Evolutionary conservation across 768 basidiomycete species (phyloP), one percentile per base, ranked within the genome.

Genomic region (Mycena haematopus): DNA sequence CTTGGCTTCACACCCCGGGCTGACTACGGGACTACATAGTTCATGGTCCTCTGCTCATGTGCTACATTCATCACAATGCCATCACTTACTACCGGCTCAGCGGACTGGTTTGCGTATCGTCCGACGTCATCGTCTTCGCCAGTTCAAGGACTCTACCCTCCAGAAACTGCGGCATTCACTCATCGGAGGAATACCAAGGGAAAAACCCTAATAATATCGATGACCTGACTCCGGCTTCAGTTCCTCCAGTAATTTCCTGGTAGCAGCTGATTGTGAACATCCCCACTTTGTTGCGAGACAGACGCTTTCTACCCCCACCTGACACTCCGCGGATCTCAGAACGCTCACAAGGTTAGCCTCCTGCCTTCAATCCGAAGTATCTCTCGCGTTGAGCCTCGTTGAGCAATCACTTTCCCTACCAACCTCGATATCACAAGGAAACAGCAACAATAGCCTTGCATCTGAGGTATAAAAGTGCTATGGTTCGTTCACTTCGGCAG

Each of bases 211-310:
- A 50, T 50, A 31, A 50, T 50, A 50, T 27, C 47, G 5, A 4
- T 31, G 19, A 11, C 25, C 27, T 17, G 19, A 29, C 27, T 4
- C 22, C 29, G 47, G 47, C 17, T n/a, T 29, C 29, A 50, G 27
- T 27, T 50, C 27, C 25, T 24, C 19, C 47, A 29, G 47, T 11
- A 42, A 42, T 19, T 42, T n/a, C 8, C 40, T 42, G 17, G 15
- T 24, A 31, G 33, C 50, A 52, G 33, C 50, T 52, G 50, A 52
- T 52, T 52, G 50, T 35, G 50, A 5, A 19, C 50, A 22, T 52
- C 50, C 31, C 50, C 21, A 21, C 31, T 52, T 35, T 6, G 8
- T 52, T 11, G n/a, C n/a, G 33, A 22, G 50, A 5, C 33, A 14
- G 50, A 21, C 31, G 7, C 17, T 50, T 50, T 22, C 13, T 27